Evolutionary conservation across 148 eudicot genomes (phyloP).

Genomic region (Fagopyrum tataricum): DNA sequence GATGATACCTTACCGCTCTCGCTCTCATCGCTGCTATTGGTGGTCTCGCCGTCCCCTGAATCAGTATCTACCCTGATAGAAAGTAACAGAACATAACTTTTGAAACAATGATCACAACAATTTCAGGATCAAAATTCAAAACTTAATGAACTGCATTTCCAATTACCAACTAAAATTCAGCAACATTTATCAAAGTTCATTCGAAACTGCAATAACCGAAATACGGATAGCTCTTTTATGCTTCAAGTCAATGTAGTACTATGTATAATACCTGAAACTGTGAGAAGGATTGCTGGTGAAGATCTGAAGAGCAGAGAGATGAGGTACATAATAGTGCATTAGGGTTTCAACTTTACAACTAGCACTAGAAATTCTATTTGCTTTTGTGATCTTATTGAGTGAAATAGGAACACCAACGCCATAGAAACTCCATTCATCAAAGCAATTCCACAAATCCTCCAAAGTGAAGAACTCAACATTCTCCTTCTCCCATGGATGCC

Average conservation of each 20-base stretch:
- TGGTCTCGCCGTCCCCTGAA: conserved; percentile 52
- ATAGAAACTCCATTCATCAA: conserved; percentile 92
- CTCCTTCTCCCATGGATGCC: conserved; percentile 94
- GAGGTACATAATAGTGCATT: conserved; percentile 84
- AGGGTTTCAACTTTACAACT: conserved; percentile 33
- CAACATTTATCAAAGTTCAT: no score
- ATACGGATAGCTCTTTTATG: no score
- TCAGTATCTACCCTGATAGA: conserved; percentile 25
- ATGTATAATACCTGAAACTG: conserved; percentile 42
- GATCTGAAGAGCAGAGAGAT: conserved; percentile 86
- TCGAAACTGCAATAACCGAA: no score
- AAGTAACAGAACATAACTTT: not conserved
- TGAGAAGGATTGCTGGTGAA: conserved; percentile 63
- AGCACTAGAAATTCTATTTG: not conserved
- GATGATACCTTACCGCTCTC: conserved; percentile 72
- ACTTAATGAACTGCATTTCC: no score
- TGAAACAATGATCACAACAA: not conserved
- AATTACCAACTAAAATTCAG: no score
- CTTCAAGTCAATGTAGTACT: not conserved
- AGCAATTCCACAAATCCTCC: conserved; percentile 75
- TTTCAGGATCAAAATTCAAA: not conserved
- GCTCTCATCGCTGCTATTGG: conserved; percentile 89
- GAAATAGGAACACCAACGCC: conserved; percentile 85
- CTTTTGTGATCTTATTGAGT: conserved; percentile 11
- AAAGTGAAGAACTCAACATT: conserved; percentile 78